A percentile compares a stretch with the other conserved stretches of the same genome.
Conservation (phyloP, 78 protist genomes). For the Protostelium mycophagum region DNA sequence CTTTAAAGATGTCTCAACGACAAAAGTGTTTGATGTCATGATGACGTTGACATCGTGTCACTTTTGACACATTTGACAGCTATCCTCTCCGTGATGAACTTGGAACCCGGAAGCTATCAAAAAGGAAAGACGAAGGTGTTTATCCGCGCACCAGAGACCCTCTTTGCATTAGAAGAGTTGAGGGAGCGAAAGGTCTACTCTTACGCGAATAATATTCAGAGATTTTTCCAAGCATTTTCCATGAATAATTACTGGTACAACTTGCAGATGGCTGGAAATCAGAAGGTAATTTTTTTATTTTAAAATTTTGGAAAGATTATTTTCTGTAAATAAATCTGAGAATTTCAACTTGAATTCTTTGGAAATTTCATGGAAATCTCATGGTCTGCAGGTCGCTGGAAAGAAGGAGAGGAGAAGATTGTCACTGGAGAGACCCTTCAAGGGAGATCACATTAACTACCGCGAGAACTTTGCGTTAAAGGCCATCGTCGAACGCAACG, state of each 20-base stretch:
- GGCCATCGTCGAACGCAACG: constrained; percentile 32
- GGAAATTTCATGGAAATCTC: not conserved
- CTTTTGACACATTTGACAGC: constrained; percentile 24
- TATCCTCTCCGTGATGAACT: constrained; percentile 36
- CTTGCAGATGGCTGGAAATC: constrained; percentile 41
- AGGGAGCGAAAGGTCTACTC: constrained; percentile 63
- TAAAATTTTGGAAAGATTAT: not conserved
- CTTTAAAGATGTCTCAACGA: not conserved
- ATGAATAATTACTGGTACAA: constrained; percentile 41
- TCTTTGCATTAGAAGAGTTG: constrained; percentile 59
- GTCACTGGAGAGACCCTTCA: constrained; percentile 47
- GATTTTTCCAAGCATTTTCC: constrained; percentile 52
- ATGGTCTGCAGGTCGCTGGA: not conserved
- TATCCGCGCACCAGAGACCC: constrained; percentile 73
- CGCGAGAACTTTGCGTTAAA: constrained; percentile 60
- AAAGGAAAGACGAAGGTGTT: constrained; percentile 82
- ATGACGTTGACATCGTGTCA: not conserved
- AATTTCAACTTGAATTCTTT: not conserved
- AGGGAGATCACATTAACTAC: constrained; percentile 55
- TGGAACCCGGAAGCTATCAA: constrained; percentile 29
- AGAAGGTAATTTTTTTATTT: constrained; percentile 7
- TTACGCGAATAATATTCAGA: constrained; percentile 58
- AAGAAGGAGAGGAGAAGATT: constrained; percentile 56
- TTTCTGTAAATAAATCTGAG: not conserved
- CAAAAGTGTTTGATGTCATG: not conserved